phyloP scores from a whole-genome alignment of 306 rosid species.

The Malus domestica region ASM211411v1 NC_041800.1:29719233-29719732 shows the following conservation, averaged over 20 bases:
- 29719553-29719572: constrained; percentile 24
- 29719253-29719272: constrained; percentile 74
- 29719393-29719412: constrained; percentile 60
- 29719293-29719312: constrained; percentile 78
- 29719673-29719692: constrained; percentile 82
- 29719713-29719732: constrained; percentile 67
- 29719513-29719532: constrained; percentile 24
- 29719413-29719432: constrained; percentile 27
- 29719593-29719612: constrained; percentile 37
- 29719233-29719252: constrained; percentile 45
- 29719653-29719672: constrained; percentile 37
- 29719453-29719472: constrained; percentile 23
- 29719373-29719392: constrained; percentile 55
- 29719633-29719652: constrained; percentile 70
- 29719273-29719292: constrained; percentile 83
- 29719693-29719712: constrained; percentile 89
- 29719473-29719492: constrained; percentile 21
- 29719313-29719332: constrained; percentile 55
- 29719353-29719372: constrained; percentile 43
- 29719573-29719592: constrained; percentile 31
- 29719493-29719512: constrained; percentile 16
- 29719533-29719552: constrained; percentile 39
- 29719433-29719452: constrained; percentile 34
- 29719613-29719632: constrained; percentile 80
- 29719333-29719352: constrained; percentile 69